Evolutionary conservation across 2,329 filamentous ascomycete genomes (phyloP).

Genomic region (Gaeumannomyces sp.): DNA sequence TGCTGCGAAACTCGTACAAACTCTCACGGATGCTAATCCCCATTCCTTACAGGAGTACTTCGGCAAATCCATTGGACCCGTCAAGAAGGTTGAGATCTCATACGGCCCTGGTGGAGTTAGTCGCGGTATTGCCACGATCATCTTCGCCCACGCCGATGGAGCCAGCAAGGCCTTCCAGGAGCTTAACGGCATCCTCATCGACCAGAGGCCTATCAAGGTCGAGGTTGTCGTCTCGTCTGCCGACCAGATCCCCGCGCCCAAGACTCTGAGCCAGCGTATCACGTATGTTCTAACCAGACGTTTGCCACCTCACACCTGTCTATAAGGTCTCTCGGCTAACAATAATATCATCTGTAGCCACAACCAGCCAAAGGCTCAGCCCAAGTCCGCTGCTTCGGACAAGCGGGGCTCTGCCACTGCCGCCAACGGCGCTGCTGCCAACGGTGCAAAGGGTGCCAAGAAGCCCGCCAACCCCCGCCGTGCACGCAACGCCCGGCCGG

Average conservation of each 20-base stretch:
- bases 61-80: conserved; percentile 73
- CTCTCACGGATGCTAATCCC: conserved; percentile 10
- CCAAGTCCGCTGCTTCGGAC: conserved; percentile 71
- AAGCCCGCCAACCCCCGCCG: conserved; percentile 43
- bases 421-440: conserved; percentile 33
- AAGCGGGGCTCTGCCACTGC: conserved; percentile 44
- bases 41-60: conserved; percentile 75
- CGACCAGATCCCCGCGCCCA: conserved; percentile 56
- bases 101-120: conserved; percentile 91
- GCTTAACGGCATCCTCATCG: conserved; percentile 84
- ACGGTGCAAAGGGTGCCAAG: conserved; percentile 35
- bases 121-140: conserved; percentile 86
- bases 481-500: conserved; percentile 55
- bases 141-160: conserved; percentile 73
- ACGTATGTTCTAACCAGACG: conserved; percentile 40
- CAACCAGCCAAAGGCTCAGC: conserved; percentile 61
- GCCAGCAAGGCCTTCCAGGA: conserved; percentile 78
- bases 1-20: background rate
- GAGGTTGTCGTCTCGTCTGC: conserved; percentile 83
- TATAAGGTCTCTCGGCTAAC: background rate
- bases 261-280: conserved; percentile 78
- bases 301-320: background rate
- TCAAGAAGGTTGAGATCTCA: conserved; percentile 85
- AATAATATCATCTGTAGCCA: conserved; percentile 11
- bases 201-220: conserved; percentile 88